Percentiles rank a stretch among this genome's conserved stretches.
Evolutionary conservation across 2,329 filamentous ascomycete species (phyloP).

Genomic region (Colletotrichum phormii): DNA sequence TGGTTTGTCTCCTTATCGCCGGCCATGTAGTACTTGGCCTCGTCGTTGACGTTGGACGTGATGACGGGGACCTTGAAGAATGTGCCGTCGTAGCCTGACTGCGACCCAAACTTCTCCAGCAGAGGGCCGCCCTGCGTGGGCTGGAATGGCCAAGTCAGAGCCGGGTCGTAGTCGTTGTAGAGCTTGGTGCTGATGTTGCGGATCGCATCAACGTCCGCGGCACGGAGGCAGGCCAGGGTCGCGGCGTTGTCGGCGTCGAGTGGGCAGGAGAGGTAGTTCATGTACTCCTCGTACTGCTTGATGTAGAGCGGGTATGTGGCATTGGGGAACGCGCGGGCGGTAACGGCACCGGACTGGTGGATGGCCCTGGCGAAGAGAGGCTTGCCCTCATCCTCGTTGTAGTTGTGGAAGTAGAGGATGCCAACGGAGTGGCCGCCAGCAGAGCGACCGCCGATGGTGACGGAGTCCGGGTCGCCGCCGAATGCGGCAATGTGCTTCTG

Average conservation of each 20-base stretch:
- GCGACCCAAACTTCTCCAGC: conserved; percentile 59
- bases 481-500: conserved; percentile 73
- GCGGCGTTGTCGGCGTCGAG: conserved; percentile 57
- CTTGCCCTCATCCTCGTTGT: conserved; percentile 69
- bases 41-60: conserved; percentile 51
- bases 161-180: conserved; percentile 65
- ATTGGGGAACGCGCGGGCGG: conserved; percentile 48
- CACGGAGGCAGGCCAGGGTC: conserved; percentile 65
- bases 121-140: conserved; percentile 57
- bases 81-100: conserved; percentile 49
- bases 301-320: conserved; percentile 56
- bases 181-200: conserved; percentile 68
- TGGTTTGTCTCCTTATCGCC: conserved; percentile 49
- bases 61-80: conserved; percentile 51
- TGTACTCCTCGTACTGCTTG: conserved; percentile 64
- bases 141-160: conserved; percentile 67
- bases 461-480: conserved; percentile 72
- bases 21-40: conserved; percentile 48
- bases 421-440: conserved; percentile 71
- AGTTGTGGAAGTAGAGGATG: conserved; percentile 71
- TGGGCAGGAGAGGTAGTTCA: conserved; percentile 65
- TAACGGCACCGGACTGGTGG: conserved; percentile 69
- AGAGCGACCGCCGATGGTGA: conserved; percentile 74
- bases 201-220: conserved; percentile 63
- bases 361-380: conserved; percentile 74